Conservation (phyloP, 768 basidiomycete species). For the Clitopilus passeckerianus region DNA sequence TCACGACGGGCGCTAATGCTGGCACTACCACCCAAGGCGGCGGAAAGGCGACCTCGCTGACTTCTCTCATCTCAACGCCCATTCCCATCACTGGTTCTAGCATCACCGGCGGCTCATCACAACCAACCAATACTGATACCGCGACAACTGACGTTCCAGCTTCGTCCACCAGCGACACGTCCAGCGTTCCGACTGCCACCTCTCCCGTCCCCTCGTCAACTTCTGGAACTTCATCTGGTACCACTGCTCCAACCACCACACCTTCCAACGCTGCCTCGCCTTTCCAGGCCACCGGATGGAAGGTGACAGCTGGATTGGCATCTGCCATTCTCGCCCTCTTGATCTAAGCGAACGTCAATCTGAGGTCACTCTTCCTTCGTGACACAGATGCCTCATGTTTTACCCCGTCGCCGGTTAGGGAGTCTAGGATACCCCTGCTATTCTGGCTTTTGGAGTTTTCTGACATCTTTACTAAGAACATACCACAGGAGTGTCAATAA, state of each 20-base stretch:
- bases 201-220: slow-evolving; percentile 2
- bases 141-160: not conserved
- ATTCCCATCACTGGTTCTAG: slow-evolving; percentile 25
- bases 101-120: slow-evolving; percentile 22
- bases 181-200: not conserved
- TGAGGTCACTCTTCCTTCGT: no score
- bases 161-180: not conserved
- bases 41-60: slow-evolving; percentile 12
- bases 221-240: slow-evolving; percentile 9
- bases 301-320: slow-evolving; percentile 12
- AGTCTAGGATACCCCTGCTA: not conserved
- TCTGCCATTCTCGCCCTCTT: slow-evolving; percentile 12
- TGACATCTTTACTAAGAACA: not conserved
- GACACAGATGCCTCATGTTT: no score
- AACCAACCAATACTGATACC: slow-evolving; percentile 5
- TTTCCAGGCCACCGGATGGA: slow-evolving; percentile 8
- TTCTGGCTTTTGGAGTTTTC: not conserved
- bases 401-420: not conserved
- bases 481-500: not conserved
- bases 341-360: slow-evolving; percentile 4
- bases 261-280: slow-evolving; percentile 23
- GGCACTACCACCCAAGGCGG: slow-evolving; percentile 1
- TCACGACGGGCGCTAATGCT: slow-evolving; percentile 21
- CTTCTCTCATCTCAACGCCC: slow-evolving; percentile 19
- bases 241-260: slow-evolving; percentile 12